Evolutionary conservation across 192 early-diverging fungal species (phyloP), one percentile per base, ranked within the genome.

Genomic region (Pilobolus umbonatus): DNA sequence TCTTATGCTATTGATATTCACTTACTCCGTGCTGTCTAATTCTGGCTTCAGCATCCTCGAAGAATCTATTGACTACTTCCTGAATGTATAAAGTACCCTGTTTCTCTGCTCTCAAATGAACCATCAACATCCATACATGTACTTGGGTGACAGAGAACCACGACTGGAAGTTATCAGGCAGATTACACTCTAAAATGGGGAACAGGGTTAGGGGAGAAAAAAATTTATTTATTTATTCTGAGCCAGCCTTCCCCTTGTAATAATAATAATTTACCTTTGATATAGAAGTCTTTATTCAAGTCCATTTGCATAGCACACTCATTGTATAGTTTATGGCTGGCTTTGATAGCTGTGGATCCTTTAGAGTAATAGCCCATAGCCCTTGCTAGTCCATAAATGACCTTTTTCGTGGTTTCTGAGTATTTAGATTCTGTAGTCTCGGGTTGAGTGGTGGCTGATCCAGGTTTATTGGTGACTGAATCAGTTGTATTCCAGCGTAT

Each of bases 71-170:
- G 14, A 96, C 85, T 42, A 98, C 47, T 48, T 92, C 90, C 57
- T 96, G 92, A 52, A 84, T 90, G 72, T 89, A 88, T 54, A 91
- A 76, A 59, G 88, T 89, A 45, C 91, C 84, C 36, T 83, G 70
- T 5, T 77, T 69, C 52, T 87, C 82, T 5, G 84, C 80, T 43
- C 89, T 79, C 14, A 89, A 69, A 32, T 93, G 90, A 8, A 90
- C 91, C 83, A 87, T 89, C 51, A 88, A 72, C 83, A 98, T 85
- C 96, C 96, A 98, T 4, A 95, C 81, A 60, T 98, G 93, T 54
- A 98, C 73, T 26, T 91, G 82, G 0, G 89, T 93, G 24, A 94
- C 80, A 19, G 82, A 80, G 57, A 94, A 98, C 96, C 96, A 98
- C 0, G 94, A 90, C 71, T 96, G 92, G 62, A 94, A 94, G 56